Evolutionary conservation across 805 yeast species (phyloP).

Genomic region (Barnettozyma californica): DNA sequence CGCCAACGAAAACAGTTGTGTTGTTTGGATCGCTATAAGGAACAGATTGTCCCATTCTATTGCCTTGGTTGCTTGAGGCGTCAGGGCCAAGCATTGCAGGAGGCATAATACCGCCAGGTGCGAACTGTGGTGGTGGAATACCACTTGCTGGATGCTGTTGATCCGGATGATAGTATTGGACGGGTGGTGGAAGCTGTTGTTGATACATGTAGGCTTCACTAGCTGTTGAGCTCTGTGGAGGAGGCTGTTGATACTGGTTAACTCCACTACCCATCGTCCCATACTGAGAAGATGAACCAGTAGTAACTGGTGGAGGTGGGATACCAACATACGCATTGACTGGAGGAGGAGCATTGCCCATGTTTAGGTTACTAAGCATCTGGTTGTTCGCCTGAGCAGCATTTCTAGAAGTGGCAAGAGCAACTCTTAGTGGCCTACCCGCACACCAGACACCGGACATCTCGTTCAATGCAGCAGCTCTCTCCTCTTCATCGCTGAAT

Average conservation of each 20-base stretch:
- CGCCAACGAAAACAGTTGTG: slow-evolving; percentile 78
- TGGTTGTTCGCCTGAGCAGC: slow-evolving; percentile 15
- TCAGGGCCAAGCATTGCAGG: slow-evolving; percentile 2
- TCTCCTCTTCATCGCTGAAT: slow-evolving; percentile 63
- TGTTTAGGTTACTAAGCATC: slow-evolving; percentile 2
- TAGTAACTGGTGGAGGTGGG: slow-evolving; percentile 4
- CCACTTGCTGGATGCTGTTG: slow-evolving; percentile 13
- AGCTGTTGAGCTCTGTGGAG: slow-evolving; percentile 5
- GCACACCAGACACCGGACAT: slow-evolving; percentile 82
- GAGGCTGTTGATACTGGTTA: slow-evolving; percentile 18
- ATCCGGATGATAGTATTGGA: slow-evolving; percentile 16
- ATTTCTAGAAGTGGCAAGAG: slow-evolving; percentile 71
- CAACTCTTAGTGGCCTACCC: slow-evolving; percentile 71
- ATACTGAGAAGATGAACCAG: slow-evolving; percentile 4
- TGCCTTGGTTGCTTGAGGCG: not conserved
- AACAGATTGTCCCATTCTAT: slow-evolving; percentile 13
- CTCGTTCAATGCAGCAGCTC: slow-evolving; percentile 60
- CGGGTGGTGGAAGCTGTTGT: slow-evolving; percentile 18
- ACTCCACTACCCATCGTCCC: not conserved
- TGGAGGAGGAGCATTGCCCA: slow-evolving; percentile 5
- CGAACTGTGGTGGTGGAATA: slow-evolving; percentile 8
- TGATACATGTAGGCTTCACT: slow-evolving; percentile 19
- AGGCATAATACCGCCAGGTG: slow-evolving; percentile 2
- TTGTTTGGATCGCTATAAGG: slow-evolving; percentile 51
- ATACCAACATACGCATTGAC: slow-evolving; percentile 8